Evolutionary conservation across 2,329 filamentous ascomycete species (phyloP), one percentile per base, ranked within the genome.

Genomic region (Fusarium irregulare): DNA sequence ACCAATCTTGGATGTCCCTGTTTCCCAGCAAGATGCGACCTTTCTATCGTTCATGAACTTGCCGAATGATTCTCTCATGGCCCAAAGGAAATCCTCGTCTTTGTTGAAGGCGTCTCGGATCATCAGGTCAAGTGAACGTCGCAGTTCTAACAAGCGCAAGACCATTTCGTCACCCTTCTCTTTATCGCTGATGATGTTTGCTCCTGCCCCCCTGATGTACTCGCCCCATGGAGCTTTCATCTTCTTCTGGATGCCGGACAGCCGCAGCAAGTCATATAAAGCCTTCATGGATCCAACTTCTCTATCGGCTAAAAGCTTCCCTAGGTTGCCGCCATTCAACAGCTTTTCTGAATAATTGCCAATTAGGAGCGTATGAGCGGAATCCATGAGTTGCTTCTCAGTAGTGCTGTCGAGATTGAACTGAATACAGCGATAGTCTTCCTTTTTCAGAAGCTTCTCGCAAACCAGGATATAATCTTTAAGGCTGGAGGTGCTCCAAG

Each of bases 41-140:
- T 91, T 92, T 76, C 91, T 91, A 78, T 96, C 93, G 79, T 99
- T 99, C 85, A 99, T 97, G 74, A 98, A 98, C 1, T 85, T 87
- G 56, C 92, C 91, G 76, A 99, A 98, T 0, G 93, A 88, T 75
- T 98, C 93, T 59, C 96, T 88, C 71, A 99, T 85, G 13, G 87
- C 89, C 78, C 94, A 92, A 0, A 90, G 87, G 50, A 98, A 89
- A 23, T 88, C 86, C n/a, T 93, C 89, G 71, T 97, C 88, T 56
- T 89, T 89, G 48, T 87, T 85, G 76, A 99, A 98, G 0, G 93
- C 90, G 50, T 91, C 87, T 42, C 89, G 88, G 77, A 93, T 91
- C 72, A 95, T 89, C 42, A 89, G 81, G 76, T 98, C 94, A 11
- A 98, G 83, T 32, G 90, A 88, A 49, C 89, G 87, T 77, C 97